Base-by-base conservation (phyloP, 163 green algal species). In the Volvox carteri region DNA sequence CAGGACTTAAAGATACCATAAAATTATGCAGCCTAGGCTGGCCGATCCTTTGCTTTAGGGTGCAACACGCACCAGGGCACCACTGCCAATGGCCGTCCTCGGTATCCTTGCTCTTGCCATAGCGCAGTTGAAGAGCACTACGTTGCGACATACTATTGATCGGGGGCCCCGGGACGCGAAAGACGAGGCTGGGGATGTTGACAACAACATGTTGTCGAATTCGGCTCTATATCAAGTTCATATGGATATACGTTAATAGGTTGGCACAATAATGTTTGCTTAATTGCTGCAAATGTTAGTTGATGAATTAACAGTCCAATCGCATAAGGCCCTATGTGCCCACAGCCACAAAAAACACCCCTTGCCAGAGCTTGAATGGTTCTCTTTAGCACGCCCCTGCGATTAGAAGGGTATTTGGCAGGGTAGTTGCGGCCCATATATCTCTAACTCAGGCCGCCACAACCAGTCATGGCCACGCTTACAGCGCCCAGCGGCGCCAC, bases 391-490 rank as follows among this genome's bases (percentile, higher is more conserved):
- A 39, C 14, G 37, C 56, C 73, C 46, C 73, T 81, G 28, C 73
- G 25, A 41, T 73, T 73, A 52, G 52, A 72, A 44, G 54, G 35
- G 52, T 28, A 48, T 50, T 73, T 52, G 76, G 76, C 76, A 81
- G 50, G 52, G 48, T 85, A 68, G 78, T 67, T 78, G 79, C 62
- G 79, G 42, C 60, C 39, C 42, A 35, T 44, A n/a, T 75, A 23
- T 21, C 42, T 41, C n/a, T 33, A 35, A 23, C 18, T 11, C 39
- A 78, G 65, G 81, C 81, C 81, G 81, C 81, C 79, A 52, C n/a
- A 54, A 73, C 41, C 12, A 78, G 72, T 37, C 23, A 87, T 87
- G 81, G 81, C 81, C 23, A 79, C 81, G 9, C 58, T 86, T 42
- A 79, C 67, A 19, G 33, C 48, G 19, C 77, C 50, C 54, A 86